These are phyloP conservation scores for Nakazawaea anatomiae DNA, from an alignment of 805 yeast genomes.

Conservation along the genomic window DNA sequence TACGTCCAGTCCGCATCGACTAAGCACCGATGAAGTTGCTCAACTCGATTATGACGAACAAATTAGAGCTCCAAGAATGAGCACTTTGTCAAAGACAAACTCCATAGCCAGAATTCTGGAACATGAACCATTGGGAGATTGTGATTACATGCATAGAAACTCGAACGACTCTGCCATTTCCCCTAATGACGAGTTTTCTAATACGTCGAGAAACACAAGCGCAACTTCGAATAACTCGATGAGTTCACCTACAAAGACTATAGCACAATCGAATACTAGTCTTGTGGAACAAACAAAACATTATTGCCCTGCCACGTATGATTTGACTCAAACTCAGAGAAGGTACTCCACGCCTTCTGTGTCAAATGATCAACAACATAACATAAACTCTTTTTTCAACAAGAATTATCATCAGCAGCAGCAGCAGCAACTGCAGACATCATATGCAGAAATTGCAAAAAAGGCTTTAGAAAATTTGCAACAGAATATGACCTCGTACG, in stretches of 20 bases:
- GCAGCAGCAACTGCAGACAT: neutral
- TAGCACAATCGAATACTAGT: neutral
- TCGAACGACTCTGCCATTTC: slow-evolving; percentile 4
- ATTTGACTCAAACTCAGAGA: slow-evolving; percentile 33
- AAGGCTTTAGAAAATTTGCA: slow-evolving; percentile 18
- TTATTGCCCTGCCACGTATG: slow-evolving; percentile 43
- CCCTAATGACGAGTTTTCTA: slow-evolving; percentile 8
- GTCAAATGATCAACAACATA: neutral
- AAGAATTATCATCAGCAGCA: neutral
- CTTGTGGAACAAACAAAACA: slow-evolving; percentile 1
- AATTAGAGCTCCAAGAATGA: slow-evolving; percentile 50
- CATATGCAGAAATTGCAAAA: slow-evolving; percentile 6
- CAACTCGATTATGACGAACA: slow-evolving; percentile 43
- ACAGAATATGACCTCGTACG: slow-evolving; percentile 15
- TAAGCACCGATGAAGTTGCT: slow-evolving; percentile 1
- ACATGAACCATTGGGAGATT: slow-evolving; percentile 13
- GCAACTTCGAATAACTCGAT: slow-evolving; percentile 9
- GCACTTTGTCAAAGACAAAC: slow-evolving; percentile 14
- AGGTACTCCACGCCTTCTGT: slow-evolving; percentile 24
- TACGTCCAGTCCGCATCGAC: neutral
- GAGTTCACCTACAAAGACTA: neutral
- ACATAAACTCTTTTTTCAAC: neutral
- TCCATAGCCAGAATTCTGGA: slow-evolving; percentile 10
- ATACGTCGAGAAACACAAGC: slow-evolving; percentile 11
- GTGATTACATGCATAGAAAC: slow-evolving; percentile 8